Base-by-base conservation (phyloP, 2,329 filamentous ascomycete genomes). In the Knoxdaviesia capensis region DNA sequence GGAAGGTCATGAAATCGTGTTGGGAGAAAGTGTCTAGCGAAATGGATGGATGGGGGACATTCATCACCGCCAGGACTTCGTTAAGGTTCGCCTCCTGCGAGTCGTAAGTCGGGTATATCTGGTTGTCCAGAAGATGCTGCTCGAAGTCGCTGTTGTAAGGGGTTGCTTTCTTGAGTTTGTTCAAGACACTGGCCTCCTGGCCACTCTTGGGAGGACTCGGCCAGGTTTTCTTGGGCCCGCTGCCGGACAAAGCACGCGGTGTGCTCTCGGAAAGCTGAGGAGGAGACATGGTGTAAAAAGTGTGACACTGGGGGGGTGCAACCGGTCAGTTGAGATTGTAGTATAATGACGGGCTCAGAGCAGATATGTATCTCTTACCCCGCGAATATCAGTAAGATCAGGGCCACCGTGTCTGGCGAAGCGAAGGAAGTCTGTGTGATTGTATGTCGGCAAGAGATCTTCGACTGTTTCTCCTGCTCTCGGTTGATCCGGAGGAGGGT, bases 101-200 rank as follows among this genome's bases (percentile, higher is more conserved):
- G 2, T 20, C 20, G 20, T 20, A 20, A 20, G 20, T 20, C 3
- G 20, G 2, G 20, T 20, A 20, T 9, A 62, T 47, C 10, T 43
- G 43, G 46, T 54, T 37, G 43, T 64, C 55, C 42, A 56, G 54
- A 37, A 64, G 47, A 40, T 59, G 51, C 42, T 58, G 53, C 41
- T 59, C 51, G 49, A 62, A 63, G 44, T 51, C 47, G 38, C 49
- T 48, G 47, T 57, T 46, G 45, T 61, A 59, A 1, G 50, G 44
- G 38, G 49, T 48, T 31, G 49, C 52, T 42, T 45, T 54, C 36
- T 48, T 52, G 6, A 44, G 56, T 34, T 42, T 54, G 38, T 38
- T 48, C 9, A 34, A 37, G 20, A 6, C 29, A 7, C 42, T 48
- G n/a, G 49, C 51, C 11, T n/a, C 31, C 31, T 6, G 29, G 7